Evolutionary conservation across 2,329 filamentous ascomycete species (phyloP).

Genomic region (Magnaporthiopsis poae): DNA sequence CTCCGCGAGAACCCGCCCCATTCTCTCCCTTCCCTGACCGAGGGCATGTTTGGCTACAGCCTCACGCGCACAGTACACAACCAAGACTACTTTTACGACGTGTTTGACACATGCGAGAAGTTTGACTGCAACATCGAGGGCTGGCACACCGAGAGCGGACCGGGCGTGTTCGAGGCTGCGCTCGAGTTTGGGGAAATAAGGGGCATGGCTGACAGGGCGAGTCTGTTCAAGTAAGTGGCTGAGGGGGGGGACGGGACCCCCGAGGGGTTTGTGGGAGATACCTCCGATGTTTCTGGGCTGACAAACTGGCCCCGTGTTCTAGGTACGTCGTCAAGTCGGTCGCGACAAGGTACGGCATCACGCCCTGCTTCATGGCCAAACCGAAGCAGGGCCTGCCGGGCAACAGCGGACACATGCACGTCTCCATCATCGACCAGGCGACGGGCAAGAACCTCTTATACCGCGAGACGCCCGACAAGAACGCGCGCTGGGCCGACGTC

Average conservation of each 20-base stretch:
- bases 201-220: constrained; percentile 83
- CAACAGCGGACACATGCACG: constrained; percentile 91
- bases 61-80: constrained; percentile 80
- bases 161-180: constrained; percentile 90
- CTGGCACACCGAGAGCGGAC: constrained; percentile 91
- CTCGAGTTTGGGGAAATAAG: constrained; percentile 81
- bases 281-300: background rate
- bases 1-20: constrained; percentile 63
- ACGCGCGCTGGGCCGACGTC: constrained; percentile 65
- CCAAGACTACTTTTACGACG: constrained; percentile 81
- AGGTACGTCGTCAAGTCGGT: constrained; percentile 81
- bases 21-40: constrained; percentile 68
- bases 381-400: constrained; percentile 82
- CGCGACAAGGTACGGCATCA: constrained; percentile 78
- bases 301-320: background rate
- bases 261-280: background rate
- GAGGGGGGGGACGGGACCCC: too few relatives aligned
- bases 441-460: constrained; percentile 77
- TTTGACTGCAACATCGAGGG: constrained; percentile 80
- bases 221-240: constrained; percentile 63
- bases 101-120: constrained; percentile 68
- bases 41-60: constrained; percentile 94
- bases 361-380: constrained; percentile 98
- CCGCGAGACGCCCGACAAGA: constrained; percentile 59
- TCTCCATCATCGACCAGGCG: constrained; percentile 74